A percentile compares a stretch with the other conserved stretches of the same genome.
Conservation (phyloP, 495 filamentous ascomycete genomes). For the Hypoxylon subgilvum region DNA sequence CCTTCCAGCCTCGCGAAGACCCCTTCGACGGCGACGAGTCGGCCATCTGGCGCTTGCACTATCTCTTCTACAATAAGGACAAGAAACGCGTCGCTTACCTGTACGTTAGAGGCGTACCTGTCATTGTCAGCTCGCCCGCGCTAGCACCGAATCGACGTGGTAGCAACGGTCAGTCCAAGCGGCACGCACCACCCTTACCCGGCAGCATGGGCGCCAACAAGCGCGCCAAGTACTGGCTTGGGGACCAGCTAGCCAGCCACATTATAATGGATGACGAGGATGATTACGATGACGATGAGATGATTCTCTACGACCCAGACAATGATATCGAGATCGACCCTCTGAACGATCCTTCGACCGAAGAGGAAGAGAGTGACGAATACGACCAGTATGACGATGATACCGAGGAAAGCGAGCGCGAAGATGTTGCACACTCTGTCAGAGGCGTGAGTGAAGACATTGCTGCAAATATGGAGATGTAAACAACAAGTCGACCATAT, state of each 20-base stretch:
- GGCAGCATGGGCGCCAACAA: constrained; percentile 60
- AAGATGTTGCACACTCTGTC: constrained; percentile 58
- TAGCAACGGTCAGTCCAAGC: constrained; percentile 47
- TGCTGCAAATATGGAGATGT: constrained; percentile 71
- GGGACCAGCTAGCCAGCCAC: constrained; percentile 61
- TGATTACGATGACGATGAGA: constrained; percentile 47
- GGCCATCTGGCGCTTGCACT: constrained; percentile 92
- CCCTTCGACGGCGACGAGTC: constrained; percentile 87
- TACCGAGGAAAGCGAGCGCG: constrained; percentile 58
- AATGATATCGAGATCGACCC: constrained; percentile 58
- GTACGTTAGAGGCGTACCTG: constrained; percentile 83
- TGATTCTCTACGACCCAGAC: constrained; percentile 56
- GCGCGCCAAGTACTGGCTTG: constrained; percentile 82
- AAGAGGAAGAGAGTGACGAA: constrained; percentile 42
- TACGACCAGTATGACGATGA: constrained; percentile 51
- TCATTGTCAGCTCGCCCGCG: constrained; percentile 74
- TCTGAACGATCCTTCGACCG: constrained; percentile 52
- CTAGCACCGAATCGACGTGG: constrained; percentile 35
- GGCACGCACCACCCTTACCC: constrained; percentile 29
- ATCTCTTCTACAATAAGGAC: constrained; percentile 95
- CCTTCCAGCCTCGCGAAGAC: constrained; percentile 83
- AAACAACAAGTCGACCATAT: constrained; percentile 14
- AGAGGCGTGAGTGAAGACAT: constrained; percentile 77
- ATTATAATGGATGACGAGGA: constrained; percentile 50
- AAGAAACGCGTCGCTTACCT: constrained; percentile 95